phyloP scores from a whole-genome alignment of 495 filamentous ascomycete genomes.

The Xylaria flabelliformis region DNA sequence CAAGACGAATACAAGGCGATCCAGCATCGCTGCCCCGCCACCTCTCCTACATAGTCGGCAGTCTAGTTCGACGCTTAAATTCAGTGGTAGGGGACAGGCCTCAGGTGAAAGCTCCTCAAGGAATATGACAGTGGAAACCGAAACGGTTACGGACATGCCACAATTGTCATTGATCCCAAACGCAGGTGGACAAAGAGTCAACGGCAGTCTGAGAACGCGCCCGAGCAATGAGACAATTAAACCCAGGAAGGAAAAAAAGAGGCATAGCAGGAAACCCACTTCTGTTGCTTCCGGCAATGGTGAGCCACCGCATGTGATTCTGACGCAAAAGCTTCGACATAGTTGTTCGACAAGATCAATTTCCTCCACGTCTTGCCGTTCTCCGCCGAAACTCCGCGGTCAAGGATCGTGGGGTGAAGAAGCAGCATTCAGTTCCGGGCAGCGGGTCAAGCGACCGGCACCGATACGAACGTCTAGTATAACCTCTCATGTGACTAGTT shows the following conservation, averaged over 20 bases:
- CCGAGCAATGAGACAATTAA: slow-evolving; percentile 92
- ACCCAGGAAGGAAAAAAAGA: slow-evolving; percentile 91
- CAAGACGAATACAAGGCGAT: slow-evolving; percentile 41
- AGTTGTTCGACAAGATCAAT: slow-evolving; percentile 47
- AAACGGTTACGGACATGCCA: slow-evolving; percentile 90
- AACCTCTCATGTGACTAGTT: slow-evolving; percentile 47
- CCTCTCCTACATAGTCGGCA: slow-evolving; percentile 50
- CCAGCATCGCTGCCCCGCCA: slow-evolving; percentile 42
- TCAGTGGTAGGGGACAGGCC: slow-evolving; percentile 57
- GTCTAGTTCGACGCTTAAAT: slow-evolving; percentile 53
- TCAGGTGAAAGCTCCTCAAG: slow-evolving; percentile 74
- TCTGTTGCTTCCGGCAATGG: slow-evolving; percentile 73
- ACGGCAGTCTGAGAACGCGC: slow-evolving; percentile 82
- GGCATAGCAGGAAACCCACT: slow-evolving; percentile 75
- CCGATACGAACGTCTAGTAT: slow-evolving; percentile 38
- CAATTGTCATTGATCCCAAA: slow-evolving; percentile 81
- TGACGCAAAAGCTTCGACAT: slow-evolving; percentile 42
- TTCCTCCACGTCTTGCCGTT: slow-evolving; percentile 36
- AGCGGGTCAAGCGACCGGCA: slow-evolving; percentile 28
- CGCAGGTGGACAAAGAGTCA: slow-evolving; percentile 65
- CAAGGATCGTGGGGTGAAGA: slow-evolving; percentile 47
- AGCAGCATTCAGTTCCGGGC: slow-evolving; percentile 28
- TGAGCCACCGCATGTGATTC: slow-evolving; percentile 56
- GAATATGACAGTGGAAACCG: slow-evolving; percentile 98
- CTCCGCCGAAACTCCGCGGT: slow-evolving; percentile 42